These are phyloP conservation scores for Chaetomium fimeti DNA, from an alignment of 495 filamentous ascomycete genomes.

Conservation along the genomic window DNA sequence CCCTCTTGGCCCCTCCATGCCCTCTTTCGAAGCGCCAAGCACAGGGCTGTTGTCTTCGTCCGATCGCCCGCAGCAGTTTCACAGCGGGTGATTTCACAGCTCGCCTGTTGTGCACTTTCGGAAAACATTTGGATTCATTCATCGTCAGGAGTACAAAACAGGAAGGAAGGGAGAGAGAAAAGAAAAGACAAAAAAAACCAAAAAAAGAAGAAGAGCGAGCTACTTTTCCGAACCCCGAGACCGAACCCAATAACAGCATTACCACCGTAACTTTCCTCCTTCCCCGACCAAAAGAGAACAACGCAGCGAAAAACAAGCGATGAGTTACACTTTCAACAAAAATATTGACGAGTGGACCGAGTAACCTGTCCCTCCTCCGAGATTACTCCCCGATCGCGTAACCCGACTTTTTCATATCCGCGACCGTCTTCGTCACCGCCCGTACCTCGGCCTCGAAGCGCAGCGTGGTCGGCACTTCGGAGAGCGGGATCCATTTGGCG, in stretches of 20 bases:
- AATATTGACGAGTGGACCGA: neutral
- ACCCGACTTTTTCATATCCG: conserved; percentile 30
- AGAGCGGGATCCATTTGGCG: conserved; percentile 30
- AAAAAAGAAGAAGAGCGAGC: neutral
- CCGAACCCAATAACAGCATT: neutral
- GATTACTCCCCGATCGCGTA: conserved; percentile 19
- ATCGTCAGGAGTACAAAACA: neutral
- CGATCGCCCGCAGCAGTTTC: too few relatives aligned
- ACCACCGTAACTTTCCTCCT: neutral
- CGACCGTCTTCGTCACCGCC: conserved; percentile 30
- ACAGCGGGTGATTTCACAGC: neutral
- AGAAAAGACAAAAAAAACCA: neutral
- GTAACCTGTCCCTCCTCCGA: neutral
- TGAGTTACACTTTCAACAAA: neutral
- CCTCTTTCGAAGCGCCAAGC: neutral
- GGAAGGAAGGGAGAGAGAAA: neutral
- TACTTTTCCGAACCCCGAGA: neutral
- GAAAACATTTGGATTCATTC: neutral
- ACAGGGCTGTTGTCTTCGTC: neutral
- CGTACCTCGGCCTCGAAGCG: conserved; percentile 32
- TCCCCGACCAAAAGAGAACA: neutral
- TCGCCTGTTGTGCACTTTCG: too few relatives aligned
- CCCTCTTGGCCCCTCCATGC: neutral
- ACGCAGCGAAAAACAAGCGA: neutral
- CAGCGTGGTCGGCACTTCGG: conserved; percentile 26